These are phyloP conservation scores for Alternaria angustiovoidea DNA, from an alignment of 2,329 filamentous ascomycete genomes.

Conservation along the genomic window DNA sequence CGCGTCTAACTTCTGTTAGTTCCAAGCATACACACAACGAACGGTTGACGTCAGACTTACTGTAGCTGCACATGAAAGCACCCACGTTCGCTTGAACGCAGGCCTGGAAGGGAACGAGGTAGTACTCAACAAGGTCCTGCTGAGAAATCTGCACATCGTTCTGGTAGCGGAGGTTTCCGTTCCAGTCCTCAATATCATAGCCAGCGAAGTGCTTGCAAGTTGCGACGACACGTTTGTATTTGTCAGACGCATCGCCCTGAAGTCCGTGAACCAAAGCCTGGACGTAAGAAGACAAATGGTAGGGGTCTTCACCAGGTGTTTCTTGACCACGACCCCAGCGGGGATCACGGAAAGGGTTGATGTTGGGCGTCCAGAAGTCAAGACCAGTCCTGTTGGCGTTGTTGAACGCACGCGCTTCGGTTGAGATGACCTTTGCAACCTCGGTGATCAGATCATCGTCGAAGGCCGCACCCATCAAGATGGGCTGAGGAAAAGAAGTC, in stretches of 20 bases:
- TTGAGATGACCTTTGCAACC: slow-evolving; percentile 65
- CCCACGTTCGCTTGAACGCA: slow-evolving; percentile 58
- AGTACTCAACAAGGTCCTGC: slow-evolving; percentile 74
- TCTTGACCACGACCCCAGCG: slow-evolving; percentile 63
- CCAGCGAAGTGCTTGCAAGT: slow-evolving; percentile 52
- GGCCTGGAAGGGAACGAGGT: slow-evolving; percentile 69
- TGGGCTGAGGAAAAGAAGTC: slow-evolving; percentile 72
- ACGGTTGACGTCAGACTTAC: slow-evolving; percentile 7
- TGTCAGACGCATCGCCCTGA: slow-evolving; percentile 54
- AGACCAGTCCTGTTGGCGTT: slow-evolving; percentile 65
- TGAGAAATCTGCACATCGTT: slow-evolving; percentile 65
- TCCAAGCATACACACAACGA: neutral
- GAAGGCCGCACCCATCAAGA: slow-evolving; percentile 69
- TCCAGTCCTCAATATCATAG: slow-evolving; percentile 45
- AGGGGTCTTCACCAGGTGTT: slow-evolving; percentile 67
- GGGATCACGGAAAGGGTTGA: slow-evolving; percentile 71
- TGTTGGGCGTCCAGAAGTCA: slow-evolving; percentile 71
- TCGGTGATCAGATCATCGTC: slow-evolving; percentile 68
- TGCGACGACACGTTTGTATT: slow-evolving; percentile 38
- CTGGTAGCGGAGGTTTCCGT: slow-evolving; percentile 50
- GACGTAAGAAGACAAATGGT: slow-evolving; percentile 62
- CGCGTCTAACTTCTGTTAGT: slow-evolving; percentile 57
- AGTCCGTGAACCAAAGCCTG: slow-evolving; percentile 63
- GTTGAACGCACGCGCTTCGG: slow-evolving; percentile 71
- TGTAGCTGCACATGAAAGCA: slow-evolving; percentile 65